These are phyloP conservation scores for Suillus sp. DNA, from an alignment of 768 basidiomycete genomes.

Conservation along the genomic window DNA sequence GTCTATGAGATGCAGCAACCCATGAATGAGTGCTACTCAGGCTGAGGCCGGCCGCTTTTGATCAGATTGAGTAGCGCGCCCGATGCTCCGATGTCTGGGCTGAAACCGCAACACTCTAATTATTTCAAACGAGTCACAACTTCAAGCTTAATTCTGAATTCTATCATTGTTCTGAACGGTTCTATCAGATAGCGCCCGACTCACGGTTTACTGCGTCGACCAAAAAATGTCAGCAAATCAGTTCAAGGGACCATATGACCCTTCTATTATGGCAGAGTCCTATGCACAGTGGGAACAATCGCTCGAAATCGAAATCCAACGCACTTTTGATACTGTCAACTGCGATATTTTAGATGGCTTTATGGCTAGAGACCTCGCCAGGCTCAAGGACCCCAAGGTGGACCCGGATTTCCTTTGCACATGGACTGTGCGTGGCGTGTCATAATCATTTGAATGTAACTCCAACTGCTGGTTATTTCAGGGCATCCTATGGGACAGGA, in stretches of 20 bases:
- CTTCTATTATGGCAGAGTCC: slow-evolving; percentile 6
- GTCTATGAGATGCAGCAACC: no score
- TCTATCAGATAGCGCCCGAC: slow-evolving; percentile 11
- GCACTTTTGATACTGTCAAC: background rate
- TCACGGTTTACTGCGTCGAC: slow-evolving; percentile 25
- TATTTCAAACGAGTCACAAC: no score
- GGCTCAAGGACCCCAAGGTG: slow-evolving; percentile 3
- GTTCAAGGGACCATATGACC: background rate
- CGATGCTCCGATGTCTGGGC: slow-evolving; percentile 1
- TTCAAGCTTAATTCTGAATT: no score
- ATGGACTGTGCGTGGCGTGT: slow-evolving; percentile 5
- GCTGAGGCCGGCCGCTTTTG: no score
- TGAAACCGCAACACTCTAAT: background rate
- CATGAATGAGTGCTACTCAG: no score
- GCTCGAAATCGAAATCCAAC: slow-evolving; percentile 8
- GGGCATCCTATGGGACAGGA: slow-evolving; percentile 6
- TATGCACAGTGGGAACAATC: slow-evolving; percentile 9
- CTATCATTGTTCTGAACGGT: no score
- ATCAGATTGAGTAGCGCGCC: no score
- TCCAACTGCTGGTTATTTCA: background rate
- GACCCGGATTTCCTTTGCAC: slow-evolving; percentile 8
- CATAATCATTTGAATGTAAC: background rate
- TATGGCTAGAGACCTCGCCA: slow-evolving; percentile 8
- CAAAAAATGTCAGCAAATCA: slow-evolving; percentile 2
- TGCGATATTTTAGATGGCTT: background rate